Evolutionary conservation across 2,329 filamentous ascomycete genomes (phyloP), one percentile per base, ranked within the genome.

Genomic region (Aspergillus neoniger): DNA sequence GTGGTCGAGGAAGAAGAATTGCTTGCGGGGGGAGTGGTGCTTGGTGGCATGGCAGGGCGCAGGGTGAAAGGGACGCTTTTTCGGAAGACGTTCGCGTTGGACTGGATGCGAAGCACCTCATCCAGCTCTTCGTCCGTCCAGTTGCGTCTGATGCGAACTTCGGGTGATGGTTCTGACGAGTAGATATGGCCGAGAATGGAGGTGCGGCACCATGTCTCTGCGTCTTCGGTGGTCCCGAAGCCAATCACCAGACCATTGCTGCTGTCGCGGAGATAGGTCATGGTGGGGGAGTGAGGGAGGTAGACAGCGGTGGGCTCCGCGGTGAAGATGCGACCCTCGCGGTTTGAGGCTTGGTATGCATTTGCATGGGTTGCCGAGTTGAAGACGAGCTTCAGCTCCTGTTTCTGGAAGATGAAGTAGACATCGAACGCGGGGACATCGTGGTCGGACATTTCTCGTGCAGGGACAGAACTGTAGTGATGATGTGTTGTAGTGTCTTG

Each of bases 361-460:
- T 36, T 10, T 19, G 57, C 57, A 14, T 48, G 57, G 32, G 43
- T 39, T 21, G 43, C 3, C 2, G 50, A 28, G 6, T 30, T 55
- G 57, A 59, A 59, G 32, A 28, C 23, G 21, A 59, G 21, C 41
- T 59, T 59, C n/a, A 59, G 23, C n/a, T 59, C 57, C 19, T 55
- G 50, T 21, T 55, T 59, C 7, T 55, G 57, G 43, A 59, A 55
- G 50, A 47, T 48, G 43, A 47, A 55, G 30, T 44, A 53, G 50
- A 58, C 41, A 10, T 54, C 38, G 5, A 54, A 49, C 5, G 50
- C 39, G 15, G 57, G 39, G 28, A 17, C 28, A 5, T 19, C 19
- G 23, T 55, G 52, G 51, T 28, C n/a, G 52, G 39, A 25, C 39
- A 43, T 53, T 50, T 50, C 15, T 15, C 36, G 50, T 52, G 49